Evolutionary conservation across 1,139 yeast species (phyloP), one percentile per base, ranked within the genome.

Genomic region (Lodderomyces jiufengensis): DNA sequence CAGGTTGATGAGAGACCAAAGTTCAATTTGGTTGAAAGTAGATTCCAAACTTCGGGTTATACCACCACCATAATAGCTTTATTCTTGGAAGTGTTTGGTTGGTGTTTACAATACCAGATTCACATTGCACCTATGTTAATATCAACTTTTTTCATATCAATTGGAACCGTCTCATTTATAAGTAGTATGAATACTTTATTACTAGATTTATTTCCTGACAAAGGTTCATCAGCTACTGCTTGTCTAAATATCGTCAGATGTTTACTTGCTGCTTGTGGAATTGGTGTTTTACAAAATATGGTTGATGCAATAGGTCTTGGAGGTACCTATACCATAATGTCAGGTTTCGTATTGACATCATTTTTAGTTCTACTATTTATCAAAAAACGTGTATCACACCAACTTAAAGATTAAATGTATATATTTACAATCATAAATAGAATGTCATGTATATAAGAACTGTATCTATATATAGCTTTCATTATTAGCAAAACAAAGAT

Each of bases 161-260:
- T 52, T 37, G 44, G 65, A 7, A 41, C 62, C 4, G 45, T 66
- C 2, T 42, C 57, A 9, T 46, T 59, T 29, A 50, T 66, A 16
- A 45, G 69, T 0, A 48, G 54, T 12, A 51, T 54, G 11, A 61
- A 68, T 2, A 64, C 72, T 0, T 49, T 64, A 42, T 45, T 66
- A 36, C 69, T 67, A 24, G 73, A 67, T 39, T 41, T 64, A 33
- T 55, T 53, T 36, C 73, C 73, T 0, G 42, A 44, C 1, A 47
- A 52, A 28, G 63, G 67, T 1, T 59, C 64, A 22, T 54, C 69
- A 1, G 58, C 67, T 34, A 55, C 69, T 4, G 63, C 70, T 40
- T 59, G 66, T 34, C 41, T 67, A 42, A 66, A 66, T 42, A 47
- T 67, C 32, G 50, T 59, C 32, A 49, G 73, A 35, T 66, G 72